A percentile compares a stretch with the other conserved stretches of the same genome.
These are phyloP conservation scores for Aspergillus costaricaensis DNA, from an alignment of 2,329 filamentous ascomycete genomes.

Conservation along the genomic window DNA sequence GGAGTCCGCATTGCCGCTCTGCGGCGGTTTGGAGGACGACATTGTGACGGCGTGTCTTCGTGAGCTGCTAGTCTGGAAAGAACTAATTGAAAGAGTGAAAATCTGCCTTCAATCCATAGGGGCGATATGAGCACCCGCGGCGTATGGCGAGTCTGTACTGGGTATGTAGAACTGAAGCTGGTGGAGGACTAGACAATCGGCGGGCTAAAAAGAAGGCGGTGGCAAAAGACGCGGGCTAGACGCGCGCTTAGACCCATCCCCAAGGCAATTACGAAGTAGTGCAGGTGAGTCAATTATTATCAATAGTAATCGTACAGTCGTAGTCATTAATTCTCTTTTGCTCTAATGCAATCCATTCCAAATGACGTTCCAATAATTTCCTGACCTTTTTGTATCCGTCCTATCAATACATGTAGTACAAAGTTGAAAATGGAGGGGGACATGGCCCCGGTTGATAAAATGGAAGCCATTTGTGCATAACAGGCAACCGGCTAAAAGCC, in stretches of 20 bases:
- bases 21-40: constrained; percentile 18
- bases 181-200: neutral
- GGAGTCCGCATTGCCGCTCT: constrained; percentile 13
- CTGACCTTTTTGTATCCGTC: constrained; percentile 18
- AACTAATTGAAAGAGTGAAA: no score
- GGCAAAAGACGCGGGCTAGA: constrained; percentile 19
- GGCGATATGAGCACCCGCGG: neutral
- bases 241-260: constrained; percentile 22
- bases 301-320: constrained; percentile 35
- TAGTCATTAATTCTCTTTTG: constrained; percentile 33
- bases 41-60: constrained; percentile 8
- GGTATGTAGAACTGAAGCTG: neutral
- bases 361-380: constrained; percentile 14
- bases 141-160: neutral
- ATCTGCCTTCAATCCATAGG: neutral
- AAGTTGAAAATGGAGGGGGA: constrained; percentile 10
- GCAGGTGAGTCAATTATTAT: neutral
- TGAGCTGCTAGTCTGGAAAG: neutral
- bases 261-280: no score
- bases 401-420: constrained; percentile 30
- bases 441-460: constrained; percentile 1
- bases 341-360: constrained; percentile 21
- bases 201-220: constrained; percentile 11
- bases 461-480: neutral
- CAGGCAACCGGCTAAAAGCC: neutral